Conservation (phyloP, 768 basidiomycete species). For the Mycena sanguinolenta region DNA sequence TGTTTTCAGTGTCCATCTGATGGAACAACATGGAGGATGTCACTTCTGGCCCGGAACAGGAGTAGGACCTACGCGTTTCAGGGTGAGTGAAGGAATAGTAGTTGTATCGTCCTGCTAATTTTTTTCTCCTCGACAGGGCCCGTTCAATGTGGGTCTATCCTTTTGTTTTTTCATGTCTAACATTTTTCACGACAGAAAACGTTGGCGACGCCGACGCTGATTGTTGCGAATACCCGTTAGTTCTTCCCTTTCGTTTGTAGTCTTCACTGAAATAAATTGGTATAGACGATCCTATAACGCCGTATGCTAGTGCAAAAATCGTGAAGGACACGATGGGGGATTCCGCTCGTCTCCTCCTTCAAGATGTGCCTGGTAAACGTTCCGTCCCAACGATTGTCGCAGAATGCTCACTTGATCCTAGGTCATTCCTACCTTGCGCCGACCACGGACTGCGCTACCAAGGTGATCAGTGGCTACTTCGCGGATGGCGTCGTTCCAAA, state of each 20-base stretch:
- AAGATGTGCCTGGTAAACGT: slow-evolving; percentile 21
- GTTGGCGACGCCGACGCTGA: slow-evolving; percentile 30
- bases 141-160: slow-evolving; percentile 28
- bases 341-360: slow-evolving; percentile 33
- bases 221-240: slow-evolving; percentile 32
- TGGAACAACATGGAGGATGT: slow-evolving; percentile 38
- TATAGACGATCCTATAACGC: slow-evolving; percentile 35
- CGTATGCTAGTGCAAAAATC: slow-evolving; percentile 26
- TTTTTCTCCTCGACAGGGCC: slow-evolving; percentile 19
- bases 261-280: no score
- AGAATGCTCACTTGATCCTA: background rate
- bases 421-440: slow-evolving; percentile 35
- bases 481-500: slow-evolving; percentile 20
- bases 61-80: slow-evolving; percentile 30
- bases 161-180: background rate
- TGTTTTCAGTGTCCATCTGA: slow-evolving; percentile 30
- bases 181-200: slow-evolving; percentile 26
- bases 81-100: slow-evolving; percentile 3
- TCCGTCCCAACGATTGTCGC: background rate
- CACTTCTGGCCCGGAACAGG: slow-evolving; percentile 37
- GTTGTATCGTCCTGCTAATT: background rate
- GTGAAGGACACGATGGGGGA: slow-evolving; percentile 31
- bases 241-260: background rate
- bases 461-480: slow-evolving; percentile 27
- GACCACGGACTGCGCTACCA: slow-evolving; percentile 24